Percentiles rank a stretch among this genome's conserved stretches.
phyloP scores from a whole-genome alignment of 768 basidiomycete species.

The Coprinopsis sp. region DNA sequence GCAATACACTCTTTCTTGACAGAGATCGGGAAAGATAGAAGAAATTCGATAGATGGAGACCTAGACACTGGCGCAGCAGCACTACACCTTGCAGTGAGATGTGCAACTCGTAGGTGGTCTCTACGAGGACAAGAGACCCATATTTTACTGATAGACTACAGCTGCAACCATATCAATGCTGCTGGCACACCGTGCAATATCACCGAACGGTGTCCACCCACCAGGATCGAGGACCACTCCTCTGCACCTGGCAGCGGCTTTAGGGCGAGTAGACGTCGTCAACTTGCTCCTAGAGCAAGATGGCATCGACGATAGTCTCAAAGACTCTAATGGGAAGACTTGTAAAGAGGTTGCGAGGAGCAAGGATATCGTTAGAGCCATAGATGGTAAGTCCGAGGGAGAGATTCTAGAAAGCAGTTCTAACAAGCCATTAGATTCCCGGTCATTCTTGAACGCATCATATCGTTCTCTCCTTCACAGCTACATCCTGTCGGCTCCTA shows the following conservation, averaged over 20 bases:
- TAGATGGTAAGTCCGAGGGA: slow-evolving; percentile 56
- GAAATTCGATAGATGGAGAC: slow-evolving; percentile 41
- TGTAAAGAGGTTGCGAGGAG: slow-evolving; percentile 69
- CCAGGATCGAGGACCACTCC: slow-evolving; percentile 72
- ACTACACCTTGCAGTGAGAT: slow-evolving; percentile 78
- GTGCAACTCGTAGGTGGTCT: slow-evolving; percentile 47
- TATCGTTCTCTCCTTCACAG: slow-evolving; percentile 69
- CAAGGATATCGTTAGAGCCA: slow-evolving; percentile 58
- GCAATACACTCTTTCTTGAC: slow-evolving; percentile 78
- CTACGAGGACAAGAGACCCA: neutral
- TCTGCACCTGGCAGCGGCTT: slow-evolving; percentile 60
- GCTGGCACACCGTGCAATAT: slow-evolving; percentile 69
- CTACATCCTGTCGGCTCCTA: slow-evolving; percentile 60
- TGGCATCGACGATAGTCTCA: slow-evolving; percentile 69
- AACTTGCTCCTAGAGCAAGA: slow-evolving; percentile 75
- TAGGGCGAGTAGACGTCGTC: slow-evolving; percentile 71
- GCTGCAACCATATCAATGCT: slow-evolving; percentile 66
- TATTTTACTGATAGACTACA: slow-evolving; percentile 20
- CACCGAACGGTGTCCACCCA: slow-evolving; percentile 74
- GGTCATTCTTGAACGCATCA: slow-evolving; percentile 67
- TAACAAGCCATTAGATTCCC: slow-evolving; percentile 55
- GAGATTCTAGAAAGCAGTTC: neutral
- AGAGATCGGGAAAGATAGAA: slow-evolving; percentile 66
- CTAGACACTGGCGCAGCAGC: slow-evolving; percentile 70
- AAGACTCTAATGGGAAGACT: slow-evolving; percentile 63